Evolutionary conservation across 1,284 basidiomycete species (phyloP).

Genomic region (Ceratobasidium sp.): DNA sequence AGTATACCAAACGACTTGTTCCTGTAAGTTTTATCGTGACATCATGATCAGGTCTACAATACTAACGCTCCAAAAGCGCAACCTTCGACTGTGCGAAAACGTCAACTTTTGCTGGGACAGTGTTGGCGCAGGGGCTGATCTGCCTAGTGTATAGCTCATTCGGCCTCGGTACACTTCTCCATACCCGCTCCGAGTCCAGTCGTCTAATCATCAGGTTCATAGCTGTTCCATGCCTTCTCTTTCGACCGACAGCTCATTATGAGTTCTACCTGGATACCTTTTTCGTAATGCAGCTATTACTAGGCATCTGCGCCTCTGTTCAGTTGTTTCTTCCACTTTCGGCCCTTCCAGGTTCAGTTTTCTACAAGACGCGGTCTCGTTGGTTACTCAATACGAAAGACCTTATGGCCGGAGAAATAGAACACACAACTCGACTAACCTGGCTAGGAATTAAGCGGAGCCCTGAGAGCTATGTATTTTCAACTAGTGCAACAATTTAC

Average conservation of each 20-base stretch:
- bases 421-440: neutral
- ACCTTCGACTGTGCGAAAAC: conserved; percentile 20
- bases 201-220: neutral
- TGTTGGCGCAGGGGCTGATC: neutral
- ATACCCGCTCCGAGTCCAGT: neutral
- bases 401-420: conserved; percentile 13
- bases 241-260: neutral
- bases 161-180: neutral
- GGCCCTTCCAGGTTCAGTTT: neutral
- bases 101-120: conserved; percentile 1
- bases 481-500: neutral
- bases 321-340: conserved; percentile 4
- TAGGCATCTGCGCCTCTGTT: neutral
- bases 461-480: neutral
- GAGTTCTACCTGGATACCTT: conserved; percentile 7
- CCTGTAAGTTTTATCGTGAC: neutral
- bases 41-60: neutral
- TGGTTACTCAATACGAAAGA: conserved; percentile 30
- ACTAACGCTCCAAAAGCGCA: neutral
- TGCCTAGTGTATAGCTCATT: neutral
- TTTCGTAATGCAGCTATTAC: neutral
- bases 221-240: conserved; percentile 4
- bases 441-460: neutral
- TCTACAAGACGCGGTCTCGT: neutral
- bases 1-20: conserved; percentile 10